A percentile compares a stretch with the other conserved stretches of the same genome.
Evolutionary conservation across 257 asterid species (phyloP).

Genomic region (Agastache rugosa): DNA sequence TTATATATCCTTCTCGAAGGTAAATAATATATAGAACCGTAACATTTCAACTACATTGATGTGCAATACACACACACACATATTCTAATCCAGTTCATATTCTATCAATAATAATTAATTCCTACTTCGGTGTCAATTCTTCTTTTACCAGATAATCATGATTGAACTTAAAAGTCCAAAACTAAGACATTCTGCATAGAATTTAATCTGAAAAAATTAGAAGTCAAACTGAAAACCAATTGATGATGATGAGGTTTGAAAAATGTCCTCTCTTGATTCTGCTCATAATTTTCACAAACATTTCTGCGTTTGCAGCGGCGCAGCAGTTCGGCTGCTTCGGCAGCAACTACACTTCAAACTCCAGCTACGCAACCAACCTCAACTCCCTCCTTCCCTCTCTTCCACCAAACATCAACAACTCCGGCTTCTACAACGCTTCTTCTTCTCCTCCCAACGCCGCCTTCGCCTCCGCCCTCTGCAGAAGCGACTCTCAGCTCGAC

Average conservation of each 20-base stretch:
- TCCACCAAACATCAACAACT: conserved; percentile 4
- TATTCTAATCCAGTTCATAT: no score
- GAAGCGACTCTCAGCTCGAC: conserved; percentile 23
- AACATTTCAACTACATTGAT: no score
- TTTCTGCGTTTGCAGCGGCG: not conserved
- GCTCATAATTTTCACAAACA: not conserved
- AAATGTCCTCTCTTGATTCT: not conserved
- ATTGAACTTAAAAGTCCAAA: no score
- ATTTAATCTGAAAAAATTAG: no score
- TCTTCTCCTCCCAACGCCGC: not conserved
- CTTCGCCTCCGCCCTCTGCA: conserved; percentile 36
- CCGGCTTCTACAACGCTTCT: conserved; percentile 34
- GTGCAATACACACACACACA: no score
- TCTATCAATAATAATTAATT: no score
- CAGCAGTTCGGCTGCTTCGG: conserved; percentile 25
- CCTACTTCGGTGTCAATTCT: no score
- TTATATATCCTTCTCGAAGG: no score
- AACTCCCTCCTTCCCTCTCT: conserved; percentile 28
- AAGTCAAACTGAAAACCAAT: no score
- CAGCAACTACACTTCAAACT: conserved; percentile 28
- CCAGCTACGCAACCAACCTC: conserved; percentile 12
- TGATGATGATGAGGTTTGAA: not conserved
- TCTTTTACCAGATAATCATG: no score
- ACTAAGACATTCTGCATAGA: no score
- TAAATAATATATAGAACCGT: no score